These are phyloP conservation scores for Xylaria sp. DNA, from an alignment of 2,329 filamentous ascomycete species.

Conservation along the genomic window DNA sequence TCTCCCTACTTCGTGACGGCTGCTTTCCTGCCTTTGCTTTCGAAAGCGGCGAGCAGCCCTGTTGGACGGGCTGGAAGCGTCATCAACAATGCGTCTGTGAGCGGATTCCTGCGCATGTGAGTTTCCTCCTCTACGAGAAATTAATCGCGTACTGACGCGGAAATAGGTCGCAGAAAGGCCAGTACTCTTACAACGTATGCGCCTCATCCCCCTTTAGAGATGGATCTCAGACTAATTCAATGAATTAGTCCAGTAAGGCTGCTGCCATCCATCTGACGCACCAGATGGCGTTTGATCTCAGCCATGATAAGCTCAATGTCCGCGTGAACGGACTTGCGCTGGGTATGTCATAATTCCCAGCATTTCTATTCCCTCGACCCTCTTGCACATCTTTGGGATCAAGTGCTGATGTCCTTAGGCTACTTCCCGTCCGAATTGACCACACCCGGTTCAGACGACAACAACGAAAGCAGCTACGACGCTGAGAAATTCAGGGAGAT, in stretches of 20 bases:
- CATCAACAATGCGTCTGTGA: conserved; percentile 50
- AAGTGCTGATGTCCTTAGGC: conserved; percentile 12
- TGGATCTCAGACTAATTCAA: background rate
- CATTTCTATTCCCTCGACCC: background rate
- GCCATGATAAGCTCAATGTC: conserved; percentile 27
- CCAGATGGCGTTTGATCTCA: conserved; percentile 28
- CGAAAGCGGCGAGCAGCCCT: conserved; percentile 41
- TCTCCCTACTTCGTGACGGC: conserved; percentile 49
- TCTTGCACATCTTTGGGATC: no score
- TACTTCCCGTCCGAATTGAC: conserved; percentile 31
- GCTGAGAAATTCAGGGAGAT: conserved; percentile 17
- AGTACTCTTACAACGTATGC: conserved; percentile 28
- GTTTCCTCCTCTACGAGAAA: conserved; percentile 4
- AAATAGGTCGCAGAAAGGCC: conserved; percentile 21
- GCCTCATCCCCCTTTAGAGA: background rate
- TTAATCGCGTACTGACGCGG: background rate
- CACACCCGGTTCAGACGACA: conserved; percentile 18
- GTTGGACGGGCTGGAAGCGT: conserved; percentile 45
- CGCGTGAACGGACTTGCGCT: conserved; percentile 29
- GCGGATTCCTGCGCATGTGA: conserved; percentile 43
- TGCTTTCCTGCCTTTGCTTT: conserved; percentile 49
- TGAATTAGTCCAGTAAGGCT: conserved; percentile 24
- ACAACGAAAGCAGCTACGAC: conserved; percentile 22
- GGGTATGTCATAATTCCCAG: conserved; percentile 16
- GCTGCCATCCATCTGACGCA: conserved; percentile 26